Percentiles rank a stretch among this genome's conserved stretches.
Conservation (phyloP, 2,329 filamentous ascomycete genomes). For the Trichoderma pleuroti region DNA sequence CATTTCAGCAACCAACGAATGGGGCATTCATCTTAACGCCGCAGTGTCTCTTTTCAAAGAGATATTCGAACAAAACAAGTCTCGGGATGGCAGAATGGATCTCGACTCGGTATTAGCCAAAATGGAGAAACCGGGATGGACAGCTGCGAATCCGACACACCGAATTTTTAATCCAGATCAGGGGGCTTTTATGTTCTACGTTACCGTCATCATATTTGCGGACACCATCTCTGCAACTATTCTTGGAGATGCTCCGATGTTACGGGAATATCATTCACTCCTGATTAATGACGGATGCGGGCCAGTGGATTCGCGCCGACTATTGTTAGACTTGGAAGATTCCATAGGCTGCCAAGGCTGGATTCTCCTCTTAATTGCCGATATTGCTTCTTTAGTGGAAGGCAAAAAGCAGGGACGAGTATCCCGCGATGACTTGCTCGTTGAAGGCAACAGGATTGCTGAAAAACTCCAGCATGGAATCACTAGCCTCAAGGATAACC, state of each 20-base stretch:
- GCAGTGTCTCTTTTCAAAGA: conserved; percentile 1
- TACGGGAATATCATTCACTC: neutral
- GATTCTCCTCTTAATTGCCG: neutral
- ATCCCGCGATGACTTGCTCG: neutral
- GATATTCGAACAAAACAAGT: neutral
- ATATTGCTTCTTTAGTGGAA: neutral
- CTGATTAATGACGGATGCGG: neutral
- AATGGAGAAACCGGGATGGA: neutral
- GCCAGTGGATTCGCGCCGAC: neutral
- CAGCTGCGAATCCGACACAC: neutral
- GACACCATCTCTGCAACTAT: conserved; percentile 20
- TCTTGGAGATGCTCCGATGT: neutral
- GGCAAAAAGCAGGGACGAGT: neutral
- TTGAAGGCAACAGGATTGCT: neutral
- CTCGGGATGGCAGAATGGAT: neutral
- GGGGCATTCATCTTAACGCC: neutral
- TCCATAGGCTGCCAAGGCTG: conserved; percentile 8
- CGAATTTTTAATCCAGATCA: conserved; percentile 35
- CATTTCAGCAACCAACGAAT: conserved; percentile 36
- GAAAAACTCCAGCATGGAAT: neutral
- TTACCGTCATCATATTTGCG: conserved; percentile 31
- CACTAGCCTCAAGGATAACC: neutral
- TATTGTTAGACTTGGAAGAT: neutral
- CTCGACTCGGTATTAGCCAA: neutral
- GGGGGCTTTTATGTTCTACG: conserved; percentile 36